Percentiles rank a stretch among this genome's conserved stretches.
Conservation (phyloP, 139 green algal genomes). For the Volvox reticuliferus region DNA sequence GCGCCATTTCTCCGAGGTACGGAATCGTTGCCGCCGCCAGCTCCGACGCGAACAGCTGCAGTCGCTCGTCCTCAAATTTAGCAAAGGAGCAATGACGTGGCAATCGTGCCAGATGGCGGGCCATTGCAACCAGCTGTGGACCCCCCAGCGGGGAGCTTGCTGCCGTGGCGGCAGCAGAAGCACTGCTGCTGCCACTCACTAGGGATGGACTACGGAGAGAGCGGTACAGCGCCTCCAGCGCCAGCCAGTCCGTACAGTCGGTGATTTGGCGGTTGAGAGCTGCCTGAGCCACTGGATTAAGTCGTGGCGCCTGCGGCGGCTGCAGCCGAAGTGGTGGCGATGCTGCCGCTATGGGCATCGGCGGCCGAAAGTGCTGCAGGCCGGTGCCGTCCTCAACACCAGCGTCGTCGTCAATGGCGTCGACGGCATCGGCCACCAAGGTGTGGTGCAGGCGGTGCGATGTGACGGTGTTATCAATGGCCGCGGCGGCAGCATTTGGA, state of each 20-base stretch:
- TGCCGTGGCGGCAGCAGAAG: neutral
- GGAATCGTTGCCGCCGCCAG: constrained; percentile 7
- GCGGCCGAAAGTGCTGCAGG: neutral
- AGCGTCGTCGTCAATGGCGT: neutral
- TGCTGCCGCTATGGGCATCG: neutral
- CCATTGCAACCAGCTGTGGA: neutral
- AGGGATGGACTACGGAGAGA: neutral
- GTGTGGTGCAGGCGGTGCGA: constrained; percentile 1
- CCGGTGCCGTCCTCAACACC: neutral
- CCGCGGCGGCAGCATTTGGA: too few relatives aligned
- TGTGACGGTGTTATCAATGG: neutral
- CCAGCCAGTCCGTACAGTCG: constrained; percentile 15
- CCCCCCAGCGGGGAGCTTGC: neutral
- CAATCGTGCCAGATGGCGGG: neutral
- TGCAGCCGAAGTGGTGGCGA: neutral
- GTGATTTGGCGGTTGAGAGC: neutral
- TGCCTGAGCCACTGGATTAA: neutral
- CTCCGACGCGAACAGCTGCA: neutral
- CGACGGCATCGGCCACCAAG: neutral
- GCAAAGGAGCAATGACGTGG: neutral
- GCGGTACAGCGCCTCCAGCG: constrained; percentile 8
- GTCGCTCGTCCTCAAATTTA: constrained; percentile 36
- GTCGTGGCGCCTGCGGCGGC: neutral
- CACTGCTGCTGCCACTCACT: neutral
- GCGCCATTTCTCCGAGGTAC: neutral